phyloP scores from a whole-genome alignment of 495 filamentous ascomycete genomes.

The Penicillium paradoxum region DNA sequence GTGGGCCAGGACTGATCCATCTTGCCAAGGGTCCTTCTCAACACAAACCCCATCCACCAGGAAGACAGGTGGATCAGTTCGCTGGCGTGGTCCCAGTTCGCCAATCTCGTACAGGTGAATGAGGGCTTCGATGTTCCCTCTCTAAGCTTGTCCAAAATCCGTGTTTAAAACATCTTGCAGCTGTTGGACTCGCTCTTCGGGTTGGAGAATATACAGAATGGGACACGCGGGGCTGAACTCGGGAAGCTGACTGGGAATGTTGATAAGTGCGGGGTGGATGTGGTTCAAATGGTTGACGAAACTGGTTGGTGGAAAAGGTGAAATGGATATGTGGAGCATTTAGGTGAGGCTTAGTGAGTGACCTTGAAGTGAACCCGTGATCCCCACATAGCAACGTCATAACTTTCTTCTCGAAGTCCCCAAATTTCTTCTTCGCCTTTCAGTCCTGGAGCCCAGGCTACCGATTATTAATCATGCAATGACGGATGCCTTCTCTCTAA shows the following conservation, averaged over 20 bases:
- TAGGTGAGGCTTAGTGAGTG: neutral
- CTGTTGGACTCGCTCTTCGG: neutral
- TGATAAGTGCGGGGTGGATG: neutral
- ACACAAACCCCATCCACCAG: neutral
- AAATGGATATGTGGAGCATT: neutral
- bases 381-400: slow-evolving; percentile 28
- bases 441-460: neutral
- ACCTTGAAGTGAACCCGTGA: slow-evolving; percentile 11
- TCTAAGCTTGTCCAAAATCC: neutral
- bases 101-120: neutral
- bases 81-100: neutral
- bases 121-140: neutral
- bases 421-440: slow-evolving; percentile 9
- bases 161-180: neutral
- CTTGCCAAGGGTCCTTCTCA: neutral
- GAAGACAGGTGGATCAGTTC: neutral
- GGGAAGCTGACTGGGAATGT: neutral
- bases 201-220: slow-evolving; percentile 1
- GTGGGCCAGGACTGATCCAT: neutral
- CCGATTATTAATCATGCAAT: slow-evolving; percentile 27
- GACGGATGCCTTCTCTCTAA: slow-evolving; percentile 24
- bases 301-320: neutral
- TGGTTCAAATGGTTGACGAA: too few relatives aligned
- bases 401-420: slow-evolving; percentile 18
- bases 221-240: slow-evolving; percentile 7